These are phyloP conservation scores for Globisporangium paddicum DNA, from an alignment of 352 stramenopile genomes.

Conservation along the genomic window DNA sequence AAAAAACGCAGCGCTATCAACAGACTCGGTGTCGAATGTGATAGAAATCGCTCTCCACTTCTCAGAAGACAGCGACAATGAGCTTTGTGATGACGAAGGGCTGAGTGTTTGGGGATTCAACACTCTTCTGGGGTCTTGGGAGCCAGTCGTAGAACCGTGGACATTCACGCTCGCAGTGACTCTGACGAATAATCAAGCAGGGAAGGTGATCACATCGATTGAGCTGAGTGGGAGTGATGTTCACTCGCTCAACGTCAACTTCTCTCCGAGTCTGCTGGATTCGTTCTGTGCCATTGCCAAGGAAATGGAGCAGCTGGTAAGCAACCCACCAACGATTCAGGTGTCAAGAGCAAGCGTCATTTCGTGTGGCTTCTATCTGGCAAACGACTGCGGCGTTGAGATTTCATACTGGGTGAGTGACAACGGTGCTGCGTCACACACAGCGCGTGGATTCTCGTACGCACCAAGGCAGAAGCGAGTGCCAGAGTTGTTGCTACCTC, in stretches of 20 bases:
- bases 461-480: constrained; percentile 33
- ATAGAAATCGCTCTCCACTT: constrained; percentile 44
- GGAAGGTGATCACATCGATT: constrained; percentile 49
- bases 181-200: constrained; percentile 31
- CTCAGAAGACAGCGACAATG: constrained; percentile 39
- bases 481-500: constrained; percentile 39
- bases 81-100: constrained; percentile 61
- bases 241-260: constrained; percentile 64
- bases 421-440: constrained; percentile 26
- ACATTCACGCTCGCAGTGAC: constrained; percentile 46
- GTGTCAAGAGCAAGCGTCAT: constrained; percentile 60
- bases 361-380: constrained; percentile 76
- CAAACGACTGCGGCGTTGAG: constrained; percentile 54
- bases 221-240: constrained; percentile 47
- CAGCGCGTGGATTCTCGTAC: constrained; percentile 56
- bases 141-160: constrained; percentile 76
- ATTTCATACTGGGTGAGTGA: constrained; percentile 71
- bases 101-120: constrained; percentile 81
- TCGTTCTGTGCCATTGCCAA: constrained; percentile 53
- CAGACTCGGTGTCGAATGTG: background rate
- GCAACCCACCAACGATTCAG: constrained; percentile 13
- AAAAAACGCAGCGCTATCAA: background rate
- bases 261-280: constrained; percentile 61
- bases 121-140: constrained; percentile 63
- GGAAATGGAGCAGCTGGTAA: constrained; percentile 45